Conservation (phyloP, 768 basidiomycete species). For the Russula emetica region DNA sequence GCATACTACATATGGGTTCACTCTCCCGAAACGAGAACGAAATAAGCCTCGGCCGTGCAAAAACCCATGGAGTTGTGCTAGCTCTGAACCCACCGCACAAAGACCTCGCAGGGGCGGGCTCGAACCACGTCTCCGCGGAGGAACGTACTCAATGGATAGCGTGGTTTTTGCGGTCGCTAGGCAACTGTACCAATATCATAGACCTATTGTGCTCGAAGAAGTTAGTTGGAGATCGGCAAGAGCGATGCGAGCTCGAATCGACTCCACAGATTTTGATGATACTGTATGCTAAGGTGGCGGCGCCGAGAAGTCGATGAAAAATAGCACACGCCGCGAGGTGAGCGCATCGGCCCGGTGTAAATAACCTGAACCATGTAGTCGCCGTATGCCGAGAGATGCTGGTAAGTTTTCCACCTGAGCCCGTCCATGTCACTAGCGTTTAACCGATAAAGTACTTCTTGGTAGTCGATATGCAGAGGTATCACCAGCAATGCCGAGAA, state of each 20-base stretch:
- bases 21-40: neutral
- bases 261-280: neutral
- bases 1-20: neutral
- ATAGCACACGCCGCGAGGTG: neutral
- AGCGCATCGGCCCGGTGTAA: neutral
- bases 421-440: neutral
- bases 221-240: constrained; percentile 2
- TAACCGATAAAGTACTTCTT: neutral
- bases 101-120: neutral
- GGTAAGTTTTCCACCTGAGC: neutral
- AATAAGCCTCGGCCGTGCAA: constrained; percentile 3
- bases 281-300: no score
- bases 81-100: neutral
- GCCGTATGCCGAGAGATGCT: neutral
- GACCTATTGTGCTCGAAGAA: neutral
- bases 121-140: neutral
- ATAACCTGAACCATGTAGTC: neutral
- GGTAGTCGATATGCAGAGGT: neutral
- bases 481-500: neutral
- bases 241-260: neutral
- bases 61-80: neutral
- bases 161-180: neutral
- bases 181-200: neutral
- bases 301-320: neutral
- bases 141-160: neutral